Conservation (phyloP, 2,329 filamentous ascomycete species). For the Phyllosticta citribraziliensis region DNA sequence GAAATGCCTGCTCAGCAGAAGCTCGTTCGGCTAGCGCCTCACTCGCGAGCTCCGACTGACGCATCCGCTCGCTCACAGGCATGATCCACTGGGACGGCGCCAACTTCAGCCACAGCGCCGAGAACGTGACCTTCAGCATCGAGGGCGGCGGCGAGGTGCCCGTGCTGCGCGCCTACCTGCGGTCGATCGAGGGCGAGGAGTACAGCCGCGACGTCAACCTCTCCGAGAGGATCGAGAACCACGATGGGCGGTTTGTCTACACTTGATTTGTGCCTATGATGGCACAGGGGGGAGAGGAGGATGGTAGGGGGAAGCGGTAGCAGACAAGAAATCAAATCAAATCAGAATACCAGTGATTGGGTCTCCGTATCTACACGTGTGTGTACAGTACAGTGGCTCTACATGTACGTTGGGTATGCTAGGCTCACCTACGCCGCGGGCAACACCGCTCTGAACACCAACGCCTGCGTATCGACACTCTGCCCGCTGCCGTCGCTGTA, state of each 20-base stretch:
- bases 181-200: slow-evolving; percentile 33
- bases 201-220: slow-evolving; percentile 44
- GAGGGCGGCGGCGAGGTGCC: slow-evolving; percentile 44
- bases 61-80: slow-evolving; percentile 11
- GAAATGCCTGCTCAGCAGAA: too few relatives aligned
- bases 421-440: too few relatives aligned
- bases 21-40: too few relatives aligned
- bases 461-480: slow-evolving; percentile 50
- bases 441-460: slow-evolving; percentile 56
- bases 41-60: neutral
- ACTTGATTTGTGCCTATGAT: too few relatives aligned
- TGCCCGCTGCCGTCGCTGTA: slow-evolving; percentile 50
- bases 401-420: too few relatives aligned
- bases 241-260: slow-evolving; percentile 38
- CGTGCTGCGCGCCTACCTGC: slow-evolving; percentile 43
- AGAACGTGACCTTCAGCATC: slow-evolving; percentile 38
- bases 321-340: too few relatives aligned
- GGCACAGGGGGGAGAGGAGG: too few relatives aligned
- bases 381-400: too few relatives aligned
- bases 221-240: slow-evolving; percentile 44
- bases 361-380: too few relatives aligned
- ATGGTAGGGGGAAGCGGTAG: too few relatives aligned
- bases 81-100: slow-evolving; percentile 13
- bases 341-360: too few relatives aligned
- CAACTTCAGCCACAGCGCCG: slow-evolving; percentile 37